Percentiles rank a stretch among this genome's conserved stretches.
These are phyloP conservation scores for Phanerochaete carnosa DNA, from an alignment of 768 basidiomycete species.

Conservation along the genomic window DNA sequence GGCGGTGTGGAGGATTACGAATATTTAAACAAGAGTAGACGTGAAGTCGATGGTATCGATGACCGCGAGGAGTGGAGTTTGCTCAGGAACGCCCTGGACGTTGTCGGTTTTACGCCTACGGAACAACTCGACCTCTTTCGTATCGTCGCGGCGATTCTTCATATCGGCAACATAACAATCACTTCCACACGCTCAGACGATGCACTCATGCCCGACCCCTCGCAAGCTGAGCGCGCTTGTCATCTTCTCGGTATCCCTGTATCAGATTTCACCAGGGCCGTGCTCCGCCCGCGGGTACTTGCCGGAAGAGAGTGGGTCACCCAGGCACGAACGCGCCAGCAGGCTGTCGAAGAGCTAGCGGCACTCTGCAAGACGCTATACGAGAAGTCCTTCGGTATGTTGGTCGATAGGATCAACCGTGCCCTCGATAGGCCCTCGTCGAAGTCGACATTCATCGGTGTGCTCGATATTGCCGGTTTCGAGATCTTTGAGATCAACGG, in stretches of 20 bases:
- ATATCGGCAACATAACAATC: constrained; percentile 91
- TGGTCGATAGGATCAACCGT: constrained; percentile 93
- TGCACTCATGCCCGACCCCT: constrained; percentile 71
- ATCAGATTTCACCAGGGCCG: constrained; percentile 83
- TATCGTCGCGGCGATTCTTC: constrained; percentile 89
- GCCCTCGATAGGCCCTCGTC: constrained; percentile 91
- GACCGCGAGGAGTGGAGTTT: constrained; percentile 85
- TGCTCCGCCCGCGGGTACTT: constrained; percentile 85
- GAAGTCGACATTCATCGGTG: constrained; percentile 94
- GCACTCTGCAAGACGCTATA: constrained; percentile 94
- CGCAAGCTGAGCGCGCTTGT: constrained; percentile 86
- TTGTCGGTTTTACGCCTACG: constrained; percentile 79
- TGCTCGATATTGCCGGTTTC: constrained; percentile 98
- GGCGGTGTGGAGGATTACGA: constrained; percentile 80
- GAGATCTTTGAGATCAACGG: constrained; percentile 95
- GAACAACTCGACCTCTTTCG: constrained; percentile 94
- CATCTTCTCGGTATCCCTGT: constrained; percentile 88
- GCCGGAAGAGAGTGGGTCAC: constrained; percentile 98
- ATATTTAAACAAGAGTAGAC: constrained; percentile 84
- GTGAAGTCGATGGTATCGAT: constrained; percentile 94
- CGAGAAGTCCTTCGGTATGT: constrained; percentile 91
- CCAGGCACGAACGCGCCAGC: constrained; percentile 86
- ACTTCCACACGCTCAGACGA: constrained; percentile 77
- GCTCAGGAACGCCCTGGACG: constrained; percentile 79
- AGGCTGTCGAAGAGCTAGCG: constrained; percentile 89